These are phyloP conservation scores for Spatholobus suberectus DNA, from an alignment of 306 rosid species.

Conservation along the genomic window DNA sequence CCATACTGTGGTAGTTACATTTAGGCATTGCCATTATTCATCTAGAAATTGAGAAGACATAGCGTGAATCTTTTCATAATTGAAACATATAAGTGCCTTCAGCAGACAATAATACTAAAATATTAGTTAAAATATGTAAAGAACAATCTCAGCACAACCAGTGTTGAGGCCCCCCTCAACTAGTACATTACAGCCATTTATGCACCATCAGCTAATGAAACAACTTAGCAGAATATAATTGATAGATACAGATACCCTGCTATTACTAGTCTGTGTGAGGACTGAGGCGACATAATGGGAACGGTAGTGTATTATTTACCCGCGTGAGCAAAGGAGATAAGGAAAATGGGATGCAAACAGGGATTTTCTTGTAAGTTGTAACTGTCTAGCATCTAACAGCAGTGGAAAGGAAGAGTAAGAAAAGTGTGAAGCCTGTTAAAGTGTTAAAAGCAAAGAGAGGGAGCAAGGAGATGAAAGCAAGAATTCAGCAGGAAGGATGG, in stretches of 20 bases:
- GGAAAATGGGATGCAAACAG: background rate
- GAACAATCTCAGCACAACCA: slow-evolving; percentile 10
- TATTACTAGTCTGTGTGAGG: background rate
- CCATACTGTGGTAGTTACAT: background rate
- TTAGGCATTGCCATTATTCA: background rate
- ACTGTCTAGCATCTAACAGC: background rate
- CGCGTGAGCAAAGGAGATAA: background rate
- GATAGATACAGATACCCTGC: background rate
- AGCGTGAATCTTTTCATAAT: background rate
- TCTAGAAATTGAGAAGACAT: background rate
- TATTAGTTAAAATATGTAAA: background rate
- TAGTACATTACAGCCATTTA: background rate
- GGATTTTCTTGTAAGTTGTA: background rate
- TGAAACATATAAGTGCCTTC: background rate
- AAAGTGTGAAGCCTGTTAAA: background rate
- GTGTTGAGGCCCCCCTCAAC: slow-evolving; percentile 2
- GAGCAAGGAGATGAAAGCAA: background rate
- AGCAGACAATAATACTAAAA: background rate
- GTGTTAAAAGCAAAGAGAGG: background rate
- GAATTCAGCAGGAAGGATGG: background rate
- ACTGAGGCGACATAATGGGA: background rate
- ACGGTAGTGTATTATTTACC: background rate
- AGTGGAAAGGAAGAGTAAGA: background rate
- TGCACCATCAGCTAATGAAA: slow-evolving; percentile 11
- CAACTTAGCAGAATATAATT: slow-evolving; percentile 20